Evolutionary conservation across 768 basidiomycete genomes (phyloP).

Genomic region (Myochromella boudieri): DNA sequence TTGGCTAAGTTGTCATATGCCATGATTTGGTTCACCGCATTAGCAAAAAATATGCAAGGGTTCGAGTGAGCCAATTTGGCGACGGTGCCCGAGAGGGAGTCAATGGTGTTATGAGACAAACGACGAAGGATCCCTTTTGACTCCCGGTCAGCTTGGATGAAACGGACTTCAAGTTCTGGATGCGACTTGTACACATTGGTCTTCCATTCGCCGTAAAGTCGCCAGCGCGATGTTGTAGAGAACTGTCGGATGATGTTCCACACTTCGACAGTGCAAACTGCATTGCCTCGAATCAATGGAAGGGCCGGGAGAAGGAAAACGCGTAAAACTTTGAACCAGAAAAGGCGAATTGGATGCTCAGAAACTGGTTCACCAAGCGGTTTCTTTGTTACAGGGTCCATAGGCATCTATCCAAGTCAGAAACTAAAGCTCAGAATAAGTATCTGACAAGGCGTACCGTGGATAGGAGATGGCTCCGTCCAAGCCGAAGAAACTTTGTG

Average conservation of each 20-base stretch:
- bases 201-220: conserved; percentile 96
- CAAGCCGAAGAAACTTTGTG: conserved; percentile 79
- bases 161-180: conserved; percentile 76
- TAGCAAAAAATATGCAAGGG: conserved; percentile 86
- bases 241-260: conserved; percentile 88
- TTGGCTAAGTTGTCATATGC: conserved; percentile 92
- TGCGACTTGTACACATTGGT: conserved; percentile 67
- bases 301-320: conserved; percentile 84
- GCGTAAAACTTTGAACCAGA: conserved; percentile 85
- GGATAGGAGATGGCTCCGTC: conserved; percentile 58
- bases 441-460: conserved; percentile 36
- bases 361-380: conserved; percentile 52
- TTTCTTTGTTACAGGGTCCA: conserved; percentile 65
- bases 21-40: conserved; percentile 92
- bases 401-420: conserved; percentile 32
- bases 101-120: conserved; percentile 80
- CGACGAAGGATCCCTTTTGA: conserved; percentile 88
- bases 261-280: conserved; percentile 86
- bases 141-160: conserved; percentile 83
- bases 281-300: conserved; percentile 81
- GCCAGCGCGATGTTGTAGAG: conserved; percentile 81
- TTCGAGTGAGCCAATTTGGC: conserved; percentile 95
- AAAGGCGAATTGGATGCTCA: conserved; percentile 60
- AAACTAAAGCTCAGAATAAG: neutral
- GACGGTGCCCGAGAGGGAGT: conserved; percentile 81